Evolutionary conservation across 176 grass and related monocot species (phyloP).

Genomic region (Juncus effusus): DNA sequence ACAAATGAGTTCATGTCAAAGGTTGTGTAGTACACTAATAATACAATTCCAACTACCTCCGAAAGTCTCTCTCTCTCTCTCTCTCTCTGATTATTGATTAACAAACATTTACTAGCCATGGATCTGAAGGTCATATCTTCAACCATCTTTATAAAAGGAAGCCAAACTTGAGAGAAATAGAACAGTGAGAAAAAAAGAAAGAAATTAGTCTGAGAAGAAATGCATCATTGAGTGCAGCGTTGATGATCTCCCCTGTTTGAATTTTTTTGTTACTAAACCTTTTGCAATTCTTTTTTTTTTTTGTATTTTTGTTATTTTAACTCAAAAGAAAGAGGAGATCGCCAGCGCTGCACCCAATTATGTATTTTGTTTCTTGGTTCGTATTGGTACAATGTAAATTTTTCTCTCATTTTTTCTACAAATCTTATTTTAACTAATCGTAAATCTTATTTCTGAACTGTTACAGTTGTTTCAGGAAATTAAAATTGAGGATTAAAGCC

Average conservation of each 20-base stretch:
- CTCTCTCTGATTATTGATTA: neutral
- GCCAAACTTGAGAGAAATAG: neutral
- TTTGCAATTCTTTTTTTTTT: too few relatives aligned
- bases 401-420: too few relatives aligned
- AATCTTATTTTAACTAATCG: too few relatives aligned
- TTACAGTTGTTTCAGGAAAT: too few relatives aligned
- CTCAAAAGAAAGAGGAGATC: neutral
- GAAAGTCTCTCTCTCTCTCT: neutral
- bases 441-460: too few relatives aligned
- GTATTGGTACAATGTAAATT: too few relatives aligned
- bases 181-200: neutral
- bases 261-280: too few relatives aligned
- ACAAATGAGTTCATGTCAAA: conserved; percentile 18
- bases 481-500: too few relatives aligned
- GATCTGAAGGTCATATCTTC: neutral
- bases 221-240: conserved; percentile 92
- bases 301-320: too few relatives aligned
- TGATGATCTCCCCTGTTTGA: conserved; percentile 43
- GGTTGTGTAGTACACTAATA: conserved; percentile 20
- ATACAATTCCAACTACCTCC: conserved; percentile 7
- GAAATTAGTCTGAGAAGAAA: conserved; percentile 18
- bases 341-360: conserved; percentile 49
- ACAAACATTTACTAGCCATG: neutral
- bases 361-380: conserved; percentile 36
- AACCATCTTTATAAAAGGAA: neutral